phyloP scores from a whole-genome alignment of 1,139 yeast genomes.

The Candida gigantensis region DNA sequence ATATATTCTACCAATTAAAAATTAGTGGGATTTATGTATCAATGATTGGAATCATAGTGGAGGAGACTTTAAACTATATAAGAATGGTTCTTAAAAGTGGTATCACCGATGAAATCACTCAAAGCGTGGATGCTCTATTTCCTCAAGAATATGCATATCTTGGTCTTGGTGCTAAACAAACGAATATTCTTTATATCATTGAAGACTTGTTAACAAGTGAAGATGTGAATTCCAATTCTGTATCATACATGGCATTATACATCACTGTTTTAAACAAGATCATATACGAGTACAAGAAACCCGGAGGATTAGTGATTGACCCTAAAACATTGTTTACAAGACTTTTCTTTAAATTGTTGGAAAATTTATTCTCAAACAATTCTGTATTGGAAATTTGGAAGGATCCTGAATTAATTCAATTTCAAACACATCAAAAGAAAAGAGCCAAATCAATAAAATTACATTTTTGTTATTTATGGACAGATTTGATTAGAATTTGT shows the following conservation, averaged over 20 bases:
- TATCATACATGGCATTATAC: slow-evolving; percentile 26
- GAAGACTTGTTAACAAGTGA: slow-evolving; percentile 17
- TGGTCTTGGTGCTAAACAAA: slow-evolving; percentile 21
- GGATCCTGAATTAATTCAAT: slow-evolving; percentile 32
- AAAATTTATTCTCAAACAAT: slow-evolving; percentile 14
- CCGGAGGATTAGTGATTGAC: slow-evolving; percentile 17
- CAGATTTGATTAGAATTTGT: slow-evolving; percentile 33
- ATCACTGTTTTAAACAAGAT: slow-evolving; percentile 27
- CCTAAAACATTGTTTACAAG: slow-evolving; percentile 20
- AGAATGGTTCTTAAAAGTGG: slow-evolving; percentile 18
- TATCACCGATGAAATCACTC: slow-evolving; percentile 14
- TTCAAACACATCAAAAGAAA: slow-evolving; percentile 20
- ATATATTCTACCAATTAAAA: slow-evolving; percentile 8
- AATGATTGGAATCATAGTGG: slow-evolving; percentile 34
- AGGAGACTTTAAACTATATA: slow-evolving; percentile 31
- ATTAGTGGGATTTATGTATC: slow-evolving; percentile 32
- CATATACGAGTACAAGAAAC: slow-evolving; percentile 19
- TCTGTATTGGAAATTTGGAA: slow-evolving; percentile 35
- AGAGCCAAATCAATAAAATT: slow-evolving; percentile 28
- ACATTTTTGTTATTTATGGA: slow-evolving; percentile 40
- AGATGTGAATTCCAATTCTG: slow-evolving; percentile 19
- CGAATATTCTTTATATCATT: slow-evolving; percentile 18
- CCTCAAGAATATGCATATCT: slow-evolving; percentile 25
- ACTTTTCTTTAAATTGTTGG: slow-evolving; percentile 19
- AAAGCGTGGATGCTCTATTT: slow-evolving; percentile 24